Evolutionary conservation across 192 early-diverging fungal genomes (phyloP), one percentile per base, ranked within the genome.

Genomic region (Linnemannia schmuckeri): DNA sequence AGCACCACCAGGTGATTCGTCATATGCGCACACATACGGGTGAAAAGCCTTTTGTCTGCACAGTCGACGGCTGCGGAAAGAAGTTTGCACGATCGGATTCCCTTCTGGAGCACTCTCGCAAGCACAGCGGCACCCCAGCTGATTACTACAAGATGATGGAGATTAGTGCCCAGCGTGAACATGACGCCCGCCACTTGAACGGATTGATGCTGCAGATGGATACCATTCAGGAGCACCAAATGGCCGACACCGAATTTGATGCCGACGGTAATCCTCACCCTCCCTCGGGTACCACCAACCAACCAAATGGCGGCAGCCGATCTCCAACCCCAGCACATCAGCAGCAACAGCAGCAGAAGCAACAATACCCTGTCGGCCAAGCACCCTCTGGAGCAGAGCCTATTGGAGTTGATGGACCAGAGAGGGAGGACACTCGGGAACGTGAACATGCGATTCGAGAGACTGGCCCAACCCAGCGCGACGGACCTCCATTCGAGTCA

Each of bases 1-100:
- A 95, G 82, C 90, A 94, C 22, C 94, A 95, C 72, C 94, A 96
- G 74, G 90, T 96, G 77, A 91, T 91, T 61, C 94, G 94, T 57
- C 95, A 96, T 80, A 90, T 94, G 68, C 92, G 94, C 4, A 95
- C 93, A 0, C 95, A 96, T 78, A 96, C 94, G 20, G 95, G 95
- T 42, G 95, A 96, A 83, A 91, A 92, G 63, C 95, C 95, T 1
- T 95, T 94, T 89, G 82, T 90, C 54, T 96, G 95, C 74, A 81
- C 82, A 17, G 90, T 93, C 4, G 89, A 91, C 15, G 94, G 91
- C 52, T 96, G 95, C 73, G 92, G 88, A 41, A 96, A 95, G 80
- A 90, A 87, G 54, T 96, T 96, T 90, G 94, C 94, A 38, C 92
- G 95, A n/a, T 93, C 93, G 46, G 96, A 96, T 82, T 94, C 93